Percentiles rank a stretch among this genome's conserved stretches.
Evolutionary conservation across 139 green algal species (phyloP).

Genomic region (Chlamydomonas sp.): DNA sequence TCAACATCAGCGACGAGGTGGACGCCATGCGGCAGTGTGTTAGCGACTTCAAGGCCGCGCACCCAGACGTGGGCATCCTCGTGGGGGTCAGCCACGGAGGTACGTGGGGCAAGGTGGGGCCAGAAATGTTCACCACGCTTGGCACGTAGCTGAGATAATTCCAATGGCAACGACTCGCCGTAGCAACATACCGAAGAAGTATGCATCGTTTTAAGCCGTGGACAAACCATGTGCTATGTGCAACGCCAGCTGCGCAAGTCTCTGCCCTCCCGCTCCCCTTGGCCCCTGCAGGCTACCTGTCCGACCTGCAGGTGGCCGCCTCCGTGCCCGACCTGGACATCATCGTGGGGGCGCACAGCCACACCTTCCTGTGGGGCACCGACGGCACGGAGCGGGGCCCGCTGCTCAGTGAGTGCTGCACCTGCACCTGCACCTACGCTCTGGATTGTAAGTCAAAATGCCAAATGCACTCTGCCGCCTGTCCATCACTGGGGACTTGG

Average conservation of each 20-base stretch:
- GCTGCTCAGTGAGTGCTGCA: neutral
- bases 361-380: conserved; percentile 52
- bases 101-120: neutral
- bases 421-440: too few relatives aligned
- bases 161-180: too few relatives aligned
- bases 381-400: neutral
- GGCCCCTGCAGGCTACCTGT: neutral
- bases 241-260: too few relatives aligned
- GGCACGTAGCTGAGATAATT: too few relatives aligned
- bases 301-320: neutral
- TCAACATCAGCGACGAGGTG: neutral
- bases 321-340: conserved; percentile 24
- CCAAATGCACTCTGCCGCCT: too few relatives aligned
- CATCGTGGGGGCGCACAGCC: conserved; percentile 48
- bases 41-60: neutral
- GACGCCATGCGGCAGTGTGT: conserved; percentile 6
- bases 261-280: neutral
- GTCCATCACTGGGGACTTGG: too few relatives aligned
- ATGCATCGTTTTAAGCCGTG: too few relatives aligned
- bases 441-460: too few relatives aligned
- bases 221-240: too few relatives aligned
- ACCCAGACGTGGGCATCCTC: conserved; percentile 23
- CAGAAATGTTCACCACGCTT: too few relatives aligned
- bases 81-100: conserved; percentile 28
- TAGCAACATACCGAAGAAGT: too few relatives aligned